phyloP scores from a whole-genome alignment of 768 basidiomycete species.

The Lactifluus volemus region DNA sequence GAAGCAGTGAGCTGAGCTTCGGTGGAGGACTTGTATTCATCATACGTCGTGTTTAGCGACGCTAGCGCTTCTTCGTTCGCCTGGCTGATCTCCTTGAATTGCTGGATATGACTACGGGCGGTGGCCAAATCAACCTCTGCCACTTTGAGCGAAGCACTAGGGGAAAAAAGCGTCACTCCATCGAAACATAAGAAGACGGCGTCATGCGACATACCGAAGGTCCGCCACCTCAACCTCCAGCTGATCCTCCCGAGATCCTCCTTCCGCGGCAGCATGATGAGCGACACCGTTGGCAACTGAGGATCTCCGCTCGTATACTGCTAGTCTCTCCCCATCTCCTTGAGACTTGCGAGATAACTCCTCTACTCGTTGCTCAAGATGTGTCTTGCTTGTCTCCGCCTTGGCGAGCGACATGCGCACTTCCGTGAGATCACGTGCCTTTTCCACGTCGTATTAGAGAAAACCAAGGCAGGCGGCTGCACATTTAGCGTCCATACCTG shows the following conservation, averaged over 20 bases:
- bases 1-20: slow-evolving; percentile 59
- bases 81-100: slow-evolving; percentile 80
- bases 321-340: slow-evolving; percentile 75
- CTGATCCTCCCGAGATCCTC: slow-evolving; percentile 62
- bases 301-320: slow-evolving; percentile 73
- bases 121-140: slow-evolving; percentile 67
- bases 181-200: neutral
- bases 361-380: slow-evolving; percentile 64
- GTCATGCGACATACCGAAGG: slow-evolving; percentile 44
- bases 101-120: slow-evolving; percentile 65
- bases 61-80: slow-evolving; percentile 72
- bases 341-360: slow-evolving; percentile 56
- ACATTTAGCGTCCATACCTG: slow-evolving; percentile 37
- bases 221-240: slow-evolving; percentile 81
- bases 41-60: slow-evolving; percentile 60
- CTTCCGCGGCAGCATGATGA: slow-evolving; percentile 32
- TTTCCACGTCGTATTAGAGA: neutral
- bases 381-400: slow-evolving; percentile 71
- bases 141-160: slow-evolving; percentile 65
- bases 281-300: slow-evolving; percentile 26
- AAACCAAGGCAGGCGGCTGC: neutral
- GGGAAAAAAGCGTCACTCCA: neutral
- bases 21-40: slow-evolving; percentile 68
- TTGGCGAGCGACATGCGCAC: slow-evolving; percentile 61
- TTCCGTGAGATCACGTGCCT: slow-evolving; percentile 58